Evolutionary conservation across 2,329 filamentous ascomycete species (phyloP).

Genomic region (Fusarium siculi): DNA sequence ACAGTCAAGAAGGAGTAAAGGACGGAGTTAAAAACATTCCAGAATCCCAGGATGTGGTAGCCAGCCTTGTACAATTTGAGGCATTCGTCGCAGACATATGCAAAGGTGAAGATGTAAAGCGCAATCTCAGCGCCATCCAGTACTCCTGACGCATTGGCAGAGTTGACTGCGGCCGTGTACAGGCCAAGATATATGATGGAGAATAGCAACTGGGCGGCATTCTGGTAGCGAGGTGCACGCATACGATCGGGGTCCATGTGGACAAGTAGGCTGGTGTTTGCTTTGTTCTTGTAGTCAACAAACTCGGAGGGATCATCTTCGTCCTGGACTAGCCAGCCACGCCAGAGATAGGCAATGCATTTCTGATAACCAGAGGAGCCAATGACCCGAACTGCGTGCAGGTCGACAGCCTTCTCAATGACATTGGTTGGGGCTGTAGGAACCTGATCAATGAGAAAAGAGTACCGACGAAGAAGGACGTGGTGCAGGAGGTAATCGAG

Average conservation of each 20-base stretch:
- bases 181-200: slow-evolving; percentile 85
- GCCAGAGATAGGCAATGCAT: slow-evolving; percentile 92
- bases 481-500: slow-evolving; percentile 80
- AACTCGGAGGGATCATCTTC: slow-evolving; percentile 91
- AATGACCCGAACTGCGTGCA: slow-evolving; percentile 89
- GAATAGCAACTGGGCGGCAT: slow-evolving; percentile 85
- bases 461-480: slow-evolving; percentile 88
- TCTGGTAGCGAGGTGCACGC: slow-evolving; percentile 92
- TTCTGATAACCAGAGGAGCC: slow-evolving; percentile 95
- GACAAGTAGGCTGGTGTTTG: slow-evolving; percentile 77
- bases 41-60: slow-evolving; percentile 90
- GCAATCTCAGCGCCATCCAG: slow-evolving; percentile 85
- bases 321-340: slow-evolving; percentile 96
- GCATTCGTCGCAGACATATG: slow-evolving; percentile 88
- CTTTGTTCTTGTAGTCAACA: slow-evolving; percentile 85
- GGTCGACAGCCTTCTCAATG: slow-evolving; percentile 91
- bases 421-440: slow-evolving; percentile 84
- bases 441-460: slow-evolving; percentile 77
- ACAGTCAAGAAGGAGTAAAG: slow-evolving; percentile 83
- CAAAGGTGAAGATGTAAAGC: slow-evolving; percentile 90
- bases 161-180: slow-evolving; percentile 93
- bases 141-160: slow-evolving; percentile 85
- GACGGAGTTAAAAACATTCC: slow-evolving; percentile 92
- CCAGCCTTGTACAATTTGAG: slow-evolving; percentile 96
- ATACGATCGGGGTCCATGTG: slow-evolving; percentile 96